Evolutionary conservation across 768 basidiomycete species (phyloP).

Genomic region (Suillus brevipes): DNA sequence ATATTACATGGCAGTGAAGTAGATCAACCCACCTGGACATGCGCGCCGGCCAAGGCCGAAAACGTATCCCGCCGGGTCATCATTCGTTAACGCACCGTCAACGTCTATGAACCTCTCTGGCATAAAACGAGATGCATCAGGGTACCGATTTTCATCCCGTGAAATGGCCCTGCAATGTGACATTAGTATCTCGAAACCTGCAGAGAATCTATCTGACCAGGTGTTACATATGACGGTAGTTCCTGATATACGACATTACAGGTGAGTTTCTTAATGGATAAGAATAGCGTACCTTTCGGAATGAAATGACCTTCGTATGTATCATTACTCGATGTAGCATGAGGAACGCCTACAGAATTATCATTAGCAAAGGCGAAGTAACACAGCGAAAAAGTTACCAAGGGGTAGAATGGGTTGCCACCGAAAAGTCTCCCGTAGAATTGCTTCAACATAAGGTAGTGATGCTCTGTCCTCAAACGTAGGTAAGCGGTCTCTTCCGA

Average conservation of each 20-base stretch:
- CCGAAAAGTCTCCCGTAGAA: slow-evolving; percentile 1
- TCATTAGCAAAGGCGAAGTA: not conserved
- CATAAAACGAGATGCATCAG: slow-evolving; percentile 1
- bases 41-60: slow-evolving; percentile 8
- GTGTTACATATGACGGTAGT: not conserved
- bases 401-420: not conserved
- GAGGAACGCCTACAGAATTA: slow-evolving; percentile 14
- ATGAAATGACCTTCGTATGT: slow-evolving; percentile 47
- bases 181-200: not conserved
- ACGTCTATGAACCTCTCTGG: slow-evolving; percentile 2
- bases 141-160: not conserved
- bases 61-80: not conserved
- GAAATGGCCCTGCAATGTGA: slow-evolving; percentile 7
- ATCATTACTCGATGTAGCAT: slow-evolving; percentile 35
- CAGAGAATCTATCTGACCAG: not conserved
- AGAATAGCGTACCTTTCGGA: slow-evolving; percentile 39
- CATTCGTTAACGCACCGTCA: not conserved
- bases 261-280: not conserved
- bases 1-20: no score
- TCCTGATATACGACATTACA: not conserved
- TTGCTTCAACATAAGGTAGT: slow-evolving; percentile 1
- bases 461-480: not conserved
- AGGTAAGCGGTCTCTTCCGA: not conserved
- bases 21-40: slow-evolving; percentile 1
- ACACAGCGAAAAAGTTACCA: not conserved